Conservation (phyloP, 2,329 filamentous ascomycete species). For the Aspergillus sp. region DNA sequence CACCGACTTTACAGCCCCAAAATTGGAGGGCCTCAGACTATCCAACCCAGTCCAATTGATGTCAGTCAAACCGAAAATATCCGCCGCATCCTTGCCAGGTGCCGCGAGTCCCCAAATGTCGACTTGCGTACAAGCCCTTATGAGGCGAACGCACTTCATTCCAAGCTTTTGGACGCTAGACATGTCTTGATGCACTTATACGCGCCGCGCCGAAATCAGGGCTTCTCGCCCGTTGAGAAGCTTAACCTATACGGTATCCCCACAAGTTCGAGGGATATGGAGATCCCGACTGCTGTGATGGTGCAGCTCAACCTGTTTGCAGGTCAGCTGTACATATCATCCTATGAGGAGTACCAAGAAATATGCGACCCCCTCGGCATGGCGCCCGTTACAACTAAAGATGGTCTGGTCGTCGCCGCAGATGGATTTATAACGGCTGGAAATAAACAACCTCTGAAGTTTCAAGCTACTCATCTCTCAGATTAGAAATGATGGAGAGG, state of each 20-base stretch:
- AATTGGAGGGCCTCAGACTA: no score
- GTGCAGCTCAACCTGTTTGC: constrained; percentile 68
- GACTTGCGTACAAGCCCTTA: constrained; percentile 58
- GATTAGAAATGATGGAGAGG: constrained; percentile 43
- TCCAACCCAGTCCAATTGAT: neutral
- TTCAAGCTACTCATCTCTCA: constrained; percentile 42
- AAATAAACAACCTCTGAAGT: constrained; percentile 34
- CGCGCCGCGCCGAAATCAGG: constrained; percentile 49
- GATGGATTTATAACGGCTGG: constrained; percentile 28
- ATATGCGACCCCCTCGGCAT: constrained; percentile 29
- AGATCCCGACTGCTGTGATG: constrained; percentile 35
- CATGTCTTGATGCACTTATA: constrained; percentile 57
- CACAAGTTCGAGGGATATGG: constrained; percentile 9
- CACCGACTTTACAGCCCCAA: no score
- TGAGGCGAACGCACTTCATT: constrained; percentile 61
- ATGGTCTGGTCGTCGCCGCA: constrained; percentile 33
- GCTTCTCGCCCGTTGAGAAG: constrained; percentile 48
- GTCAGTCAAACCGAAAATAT: constrained; percentile 5
- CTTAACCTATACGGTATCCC: constrained; percentile 53
- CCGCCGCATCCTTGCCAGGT: constrained; percentile 34
- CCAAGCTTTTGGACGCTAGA: constrained; percentile 40
- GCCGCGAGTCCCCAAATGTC: constrained; percentile 40
- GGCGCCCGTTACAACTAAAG: constrained; percentile 21
- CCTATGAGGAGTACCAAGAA: constrained; percentile 57
- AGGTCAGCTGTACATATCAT: constrained; percentile 67